A percentile compares a stretch with the other conserved stretches of the same genome.
Evolutionary conservation across 2,329 filamentous ascomycete genomes (phyloP).

Genomic region (Clonostachys chloroleuca): DNA sequence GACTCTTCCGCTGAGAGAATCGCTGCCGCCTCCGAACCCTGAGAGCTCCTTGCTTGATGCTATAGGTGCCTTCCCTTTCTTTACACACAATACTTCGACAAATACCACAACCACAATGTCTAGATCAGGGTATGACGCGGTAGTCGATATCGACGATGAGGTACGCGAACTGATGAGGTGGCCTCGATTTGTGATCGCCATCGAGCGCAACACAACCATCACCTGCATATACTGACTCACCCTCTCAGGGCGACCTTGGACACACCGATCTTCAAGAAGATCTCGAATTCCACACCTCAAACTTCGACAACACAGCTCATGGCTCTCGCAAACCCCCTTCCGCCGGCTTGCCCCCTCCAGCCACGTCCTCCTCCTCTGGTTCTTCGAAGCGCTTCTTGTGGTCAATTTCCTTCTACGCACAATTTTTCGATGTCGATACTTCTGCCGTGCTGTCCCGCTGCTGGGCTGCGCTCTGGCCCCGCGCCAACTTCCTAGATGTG

Average conservation of each 20-base stretch:
- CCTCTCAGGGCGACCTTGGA: constrained; percentile 80
- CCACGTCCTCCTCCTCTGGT: constrained; percentile 35
- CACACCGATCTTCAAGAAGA: constrained; percentile 98
- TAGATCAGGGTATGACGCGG: constrained; percentile 90
- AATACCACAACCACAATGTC: constrained; percentile 50
- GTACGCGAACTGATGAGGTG: constrained; percentile 34
- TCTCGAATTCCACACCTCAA: constrained; percentile 95
- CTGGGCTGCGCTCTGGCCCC: constrained; percentile 82
- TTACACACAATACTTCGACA: too few relatives aligned
- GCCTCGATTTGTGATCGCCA: background rate
- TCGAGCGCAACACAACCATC: background rate
- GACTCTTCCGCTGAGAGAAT: too few relatives aligned
- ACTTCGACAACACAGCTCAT: constrained; percentile 62
- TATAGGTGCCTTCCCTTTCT: too few relatives aligned
- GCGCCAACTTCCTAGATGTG: constrained; percentile 93
- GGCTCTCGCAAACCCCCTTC: constrained; percentile 39
- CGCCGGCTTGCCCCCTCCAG: constrained; percentile 52
- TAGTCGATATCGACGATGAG: constrained; percentile 96
- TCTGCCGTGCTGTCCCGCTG: constrained; percentile 83
- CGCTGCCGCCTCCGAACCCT: too few relatives aligned
- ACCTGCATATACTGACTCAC: constrained; percentile 3
- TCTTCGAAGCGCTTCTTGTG: constrained; percentile 85
- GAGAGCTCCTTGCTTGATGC: too few relatives aligned
- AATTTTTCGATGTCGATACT: constrained; percentile 98
- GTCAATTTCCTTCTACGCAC: constrained; percentile 89